Base-by-base conservation (phyloP, 257 asterid genomes). In the Scutellaria minor region DNA sequence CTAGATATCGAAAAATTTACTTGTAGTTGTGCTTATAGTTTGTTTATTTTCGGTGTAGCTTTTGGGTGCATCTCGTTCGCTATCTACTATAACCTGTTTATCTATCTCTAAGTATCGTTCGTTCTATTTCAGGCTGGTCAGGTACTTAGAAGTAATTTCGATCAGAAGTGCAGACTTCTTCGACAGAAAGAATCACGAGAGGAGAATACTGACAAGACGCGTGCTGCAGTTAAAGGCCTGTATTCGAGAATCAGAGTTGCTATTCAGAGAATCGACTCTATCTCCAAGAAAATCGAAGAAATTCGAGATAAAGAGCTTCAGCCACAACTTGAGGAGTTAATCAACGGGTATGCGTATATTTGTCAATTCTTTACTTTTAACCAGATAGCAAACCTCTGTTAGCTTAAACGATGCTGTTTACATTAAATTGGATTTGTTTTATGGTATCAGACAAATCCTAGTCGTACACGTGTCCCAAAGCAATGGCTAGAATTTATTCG, bases 291-390 rank as follows among this genome's bases (percentile, higher is more conserved):
- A 65, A 92, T 95, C 0, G 99, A 95, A 84, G 97, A 90, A 57
- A 80, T 95, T 52, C 82, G 98, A 83, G 98, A 95, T 72, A 68
- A 83, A 24, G 97, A 92, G 78, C 96, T 95, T 60, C 97, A 90
- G 80, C 99, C 96, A 51, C 99, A 95, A 80, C 93, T 95, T 9
- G 98, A 95, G 85, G 99, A 92, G 83, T 82, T 95, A 83, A 92
- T 95, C 15, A 92, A 88, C 69, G 97, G 99, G 99, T 90, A 86
- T 18, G 87, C 70, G 57, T 50, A 73, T 65, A 67, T 61, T 58
- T 47, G 5, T 77, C 51, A 4, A 9, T 72, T 57, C 27, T n/a
- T 56, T 46, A 60, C 54, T 3, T 74, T 71, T 40, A 9, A 13
- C 20, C 22, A 7, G 12, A 68, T 42, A 35, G 40, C 12, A 24